Evolutionary conservation across 2,329 filamentous ascomycete species (phyloP), one percentile per base, ranked within the genome.

Genomic region (Chaetomium strumarium): DNA sequence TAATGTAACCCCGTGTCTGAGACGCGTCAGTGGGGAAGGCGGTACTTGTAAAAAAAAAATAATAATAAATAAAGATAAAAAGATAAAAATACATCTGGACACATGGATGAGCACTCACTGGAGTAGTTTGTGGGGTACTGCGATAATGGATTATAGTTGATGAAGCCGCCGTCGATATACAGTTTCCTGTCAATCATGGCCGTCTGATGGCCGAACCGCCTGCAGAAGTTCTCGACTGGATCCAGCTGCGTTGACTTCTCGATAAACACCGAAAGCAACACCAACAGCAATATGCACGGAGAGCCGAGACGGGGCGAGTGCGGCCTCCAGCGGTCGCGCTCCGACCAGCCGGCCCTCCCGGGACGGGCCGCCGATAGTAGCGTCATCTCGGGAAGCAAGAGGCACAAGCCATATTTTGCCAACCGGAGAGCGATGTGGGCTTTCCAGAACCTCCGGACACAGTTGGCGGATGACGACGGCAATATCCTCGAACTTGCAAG

Each of bases 151-250:
- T 73, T 77, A 67, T 76, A 83, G 59, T 79, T 76, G 29, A 84
- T 63, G 49, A 78, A 68, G 5, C 81, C 81, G 36, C 82, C 82
- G 60, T 85, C 81, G 48, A 85, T 79, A 62, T 81, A 85, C 17
- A 86, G 67, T 56, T 73, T 76, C 39, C 75, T 66, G 62, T 83
- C 79, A 42, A 86, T 72, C 10, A 83, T 70, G 7, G 81, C 73
- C 8, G 79, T 80, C 63, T 83, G 79, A 62, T 85, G 82, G 41
- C 77, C 78, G 67, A 75, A 79, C 53, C 75, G 68, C 42, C 75
- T 67, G 58, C 76, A 79, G 52, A 78, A 84, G 63, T 80, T 72
- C 20, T 67, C 69, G 45, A 83, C 68, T 4, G 78, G 78, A 60
- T 83, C 73, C 52, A 73, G 66, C 55, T 75, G 71, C 47, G 68